phyloP scores from a whole-genome alignment of 106 monocot genomes.

The Dendrobium nobile region DNA sequence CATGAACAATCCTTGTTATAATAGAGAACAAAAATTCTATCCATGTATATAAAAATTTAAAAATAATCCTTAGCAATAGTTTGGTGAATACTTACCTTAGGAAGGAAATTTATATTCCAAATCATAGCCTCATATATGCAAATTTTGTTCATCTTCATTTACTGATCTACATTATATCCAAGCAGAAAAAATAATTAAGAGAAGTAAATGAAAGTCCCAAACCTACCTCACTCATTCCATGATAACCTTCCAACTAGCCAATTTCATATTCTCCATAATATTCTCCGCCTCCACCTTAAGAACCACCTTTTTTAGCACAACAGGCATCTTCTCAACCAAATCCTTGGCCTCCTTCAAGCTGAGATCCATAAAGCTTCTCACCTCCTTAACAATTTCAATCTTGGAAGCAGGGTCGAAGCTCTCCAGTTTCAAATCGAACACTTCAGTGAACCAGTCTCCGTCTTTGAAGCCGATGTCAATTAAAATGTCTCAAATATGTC shows the following conservation, averaged over 20 bases:
- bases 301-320: conserved; percentile 34
- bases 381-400: conserved; percentile 55
- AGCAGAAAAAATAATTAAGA: background rate
- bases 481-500: no score
- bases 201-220: background rate
- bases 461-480: no score
- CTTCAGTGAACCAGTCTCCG: no score
- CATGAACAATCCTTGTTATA: background rate
- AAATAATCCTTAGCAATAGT: background rate
- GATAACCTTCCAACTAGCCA: conserved; percentile 34
- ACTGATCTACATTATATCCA: background rate
- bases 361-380: conserved; percentile 36
- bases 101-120: background rate
- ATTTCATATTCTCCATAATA: conserved; percentile 50
- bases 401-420: conserved; percentile 38
- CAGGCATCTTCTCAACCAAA: conserved; percentile 51
- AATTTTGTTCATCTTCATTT: background rate
- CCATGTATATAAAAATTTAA: background rate
- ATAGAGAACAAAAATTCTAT: background rate
- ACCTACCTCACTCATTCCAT: conserved; percentile 31
- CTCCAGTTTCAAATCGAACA: conserved; percentile 52
- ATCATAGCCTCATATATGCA: background rate
- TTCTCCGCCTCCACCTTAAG: conserved; percentile 51
- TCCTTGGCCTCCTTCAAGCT: conserved; percentile 63
- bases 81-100: background rate